Evolutionary conservation across 2,329 filamentous ascomycete species (phyloP).

Genomic region (Pestalotiopsis sp.): DNA sequence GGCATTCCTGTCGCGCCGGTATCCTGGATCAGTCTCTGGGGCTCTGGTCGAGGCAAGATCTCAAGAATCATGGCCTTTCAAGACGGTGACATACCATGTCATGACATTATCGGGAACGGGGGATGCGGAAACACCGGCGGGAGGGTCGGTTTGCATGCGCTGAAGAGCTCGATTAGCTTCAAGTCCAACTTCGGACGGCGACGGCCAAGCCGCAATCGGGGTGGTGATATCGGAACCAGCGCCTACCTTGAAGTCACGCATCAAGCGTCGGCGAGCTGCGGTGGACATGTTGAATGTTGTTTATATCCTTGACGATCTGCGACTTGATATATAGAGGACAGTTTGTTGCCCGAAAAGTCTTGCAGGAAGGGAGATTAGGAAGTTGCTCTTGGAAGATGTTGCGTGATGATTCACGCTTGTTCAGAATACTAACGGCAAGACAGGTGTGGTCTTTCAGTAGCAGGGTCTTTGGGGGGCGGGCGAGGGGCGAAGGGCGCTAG

Average conservation of each 20-base stretch:
- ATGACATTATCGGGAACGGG: slow-evolving; percentile 96
- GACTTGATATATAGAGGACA: background rate
- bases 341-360: background rate
- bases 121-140: slow-evolving; percentile 93
- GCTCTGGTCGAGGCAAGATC: background rate
- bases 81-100: slow-evolving; percentile 69
- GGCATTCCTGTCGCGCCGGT: slow-evolving; percentile 17
- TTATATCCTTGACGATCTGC: background rate
- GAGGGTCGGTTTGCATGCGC: slow-evolving; percentile 99
- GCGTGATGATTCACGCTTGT: background rate
- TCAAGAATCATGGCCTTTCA: background rate
- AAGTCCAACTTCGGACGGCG: background rate
- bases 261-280: slow-evolving; percentile 72
- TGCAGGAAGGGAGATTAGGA: background rate
- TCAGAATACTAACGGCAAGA: background rate
- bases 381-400: background rate
- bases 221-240: background rate
- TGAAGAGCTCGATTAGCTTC: slow-evolving; percentile 38
- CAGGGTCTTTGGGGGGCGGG: background rate
- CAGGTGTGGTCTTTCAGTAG: background rate
- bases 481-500: background rate
- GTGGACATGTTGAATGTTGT: slow-evolving; percentile 62
- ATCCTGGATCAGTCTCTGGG: background rate
- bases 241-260: slow-evolving; percentile 79
- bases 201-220: background rate